Evolutionary conservation across 192 early-diverging fungal species (phyloP), one percentile per base, ranked within the genome.

Genomic region (Coemansia sp.): DNA sequence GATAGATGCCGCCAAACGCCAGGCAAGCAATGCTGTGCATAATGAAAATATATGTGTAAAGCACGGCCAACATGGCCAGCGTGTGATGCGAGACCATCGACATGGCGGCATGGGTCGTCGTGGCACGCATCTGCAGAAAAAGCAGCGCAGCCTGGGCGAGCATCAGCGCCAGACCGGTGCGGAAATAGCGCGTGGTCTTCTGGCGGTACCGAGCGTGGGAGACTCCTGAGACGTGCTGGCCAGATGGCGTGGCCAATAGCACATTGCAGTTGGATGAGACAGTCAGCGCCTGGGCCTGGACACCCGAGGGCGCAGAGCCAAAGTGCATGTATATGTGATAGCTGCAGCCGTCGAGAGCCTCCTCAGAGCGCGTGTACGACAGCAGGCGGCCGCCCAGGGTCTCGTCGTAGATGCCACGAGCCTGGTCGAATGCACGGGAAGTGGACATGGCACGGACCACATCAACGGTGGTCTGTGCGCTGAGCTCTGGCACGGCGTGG

Each of bases 1-100:
- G 59, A 57, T 87, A 90, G 53, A 53, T 32, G 64, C 59, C 65
- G 50, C 82, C 82, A 13, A 86, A 64, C 4, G 86, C 62, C 37
- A 86, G 67, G 7, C 84, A 83, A 1, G 82, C 84, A 10, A 89
- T 82, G 26, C 88, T 66, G 68, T 89, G 82, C 8, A 87, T 60
- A 35, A 89, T 59, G 54, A 85, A 90, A 5, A 86, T 57, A 66
- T 88, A 87, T n/a, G 81, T 81, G 64, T 88, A 87, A 56, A 88
- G 82, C 22, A 90, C 68, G 6, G 85, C 75, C 67, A 87, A 85
- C 54, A 86, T 78, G 1, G 83, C 74, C 49, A 91, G 83, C 3
- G 81, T 81, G 73, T 83, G 82, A 61, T 87, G 87, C 19, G 89
- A 89, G 19, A 90, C 82, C 64, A 87, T 86, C 26, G 86, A 82